Base-by-base conservation (phyloP, 2,329 filamentous ascomycete genomes). In the Geosmithia morbida region DNA sequence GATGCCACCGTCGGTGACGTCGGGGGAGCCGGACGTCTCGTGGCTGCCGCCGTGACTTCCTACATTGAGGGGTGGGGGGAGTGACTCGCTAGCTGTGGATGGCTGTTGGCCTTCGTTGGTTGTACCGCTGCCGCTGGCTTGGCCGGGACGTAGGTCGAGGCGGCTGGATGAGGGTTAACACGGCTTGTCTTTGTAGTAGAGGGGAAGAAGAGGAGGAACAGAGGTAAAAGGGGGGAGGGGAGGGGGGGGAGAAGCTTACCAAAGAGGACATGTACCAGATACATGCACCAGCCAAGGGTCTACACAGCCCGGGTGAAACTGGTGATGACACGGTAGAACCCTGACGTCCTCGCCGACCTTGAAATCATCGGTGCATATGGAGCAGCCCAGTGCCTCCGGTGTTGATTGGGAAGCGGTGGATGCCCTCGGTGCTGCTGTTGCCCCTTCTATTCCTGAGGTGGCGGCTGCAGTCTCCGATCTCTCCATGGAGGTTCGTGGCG, bases 351-450 rank as follows among this genome's bases (percentile, higher is more conserved):
- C 75, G 14, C 81, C 81, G 17, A 78, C 69, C 2, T 60, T 71
- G 54, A 85, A 85, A 55, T 84, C 79, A 51, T 85, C 81, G 2
- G 80, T 83, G 56, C 81, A 85, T 49, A 85, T 84, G 1, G 79
- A 79, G 58, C 81, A 85, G 29, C 72, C 77, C 13, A 75, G 59
- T 45, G 71, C 62, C 14, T 69, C 65, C 29, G 29, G 29, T 6
- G 29, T 6, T 11, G 29, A 30, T 6, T 30, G 29, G 29, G 29
- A 30, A 7, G 29, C 29, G 29, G 29, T 11, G 11, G 29, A 30
- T 30, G 29, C 29, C 6, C 11, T 30, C 7, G 29, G 29, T 11
- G 29, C 29, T 7, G 29, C 6, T 30, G 29, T 11, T 7, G 29
- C 6, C 29, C 29, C 29, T 30, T 6, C 29, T 11, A 11, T 11